Conservation (phyloP, 352 stramenopile species). For the Phytophthora meadii region DNA sequence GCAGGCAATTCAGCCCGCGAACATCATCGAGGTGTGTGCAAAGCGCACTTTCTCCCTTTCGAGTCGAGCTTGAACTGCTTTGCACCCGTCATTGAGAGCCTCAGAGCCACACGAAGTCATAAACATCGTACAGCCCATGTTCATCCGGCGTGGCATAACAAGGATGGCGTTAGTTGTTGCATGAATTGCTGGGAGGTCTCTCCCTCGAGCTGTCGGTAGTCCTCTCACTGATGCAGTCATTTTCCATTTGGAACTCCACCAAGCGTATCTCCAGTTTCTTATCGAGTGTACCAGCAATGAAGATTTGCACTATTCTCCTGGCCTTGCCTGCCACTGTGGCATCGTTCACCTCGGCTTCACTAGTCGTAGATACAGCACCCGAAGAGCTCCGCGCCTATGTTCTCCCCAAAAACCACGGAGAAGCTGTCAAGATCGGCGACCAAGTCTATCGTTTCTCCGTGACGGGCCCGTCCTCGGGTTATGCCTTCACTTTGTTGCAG, state of each 20-base stretch:
- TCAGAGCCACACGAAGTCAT: not conserved
- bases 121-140: not conserved
- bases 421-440: slow-evolving; percentile 45
- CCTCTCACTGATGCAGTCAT: slow-evolving; percentile 6
- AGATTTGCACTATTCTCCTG: slow-evolving; percentile 31
- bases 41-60: slow-evolving; percentile 3
- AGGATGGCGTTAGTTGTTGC: not conserved
- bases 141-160: not conserved
- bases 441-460: slow-evolving; percentile 65
- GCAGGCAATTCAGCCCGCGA: not conserved
- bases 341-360: slow-evolving; percentile 30
- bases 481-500: slow-evolving; percentile 51
- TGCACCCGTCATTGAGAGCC: not conserved
- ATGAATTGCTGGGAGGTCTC: not conserved
- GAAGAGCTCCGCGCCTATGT: slow-evolving; percentile 55
- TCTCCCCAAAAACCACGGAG: slow-evolving; percentile 52
- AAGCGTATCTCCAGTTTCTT: slow-evolving; percentile 5
- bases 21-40: slow-evolving; percentile 14
- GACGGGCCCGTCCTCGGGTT: slow-evolving; percentile 52
- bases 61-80: not conserved
- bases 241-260: slow-evolving; percentile 17
- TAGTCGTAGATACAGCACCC: slow-evolving; percentile 52
- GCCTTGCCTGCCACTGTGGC: slow-evolving; percentile 18
- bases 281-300: slow-evolving; percentile 19
- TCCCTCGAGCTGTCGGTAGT: not conserved